Conservation (phyloP, 2,329 filamentous ascomycete genomes). For the Leptosphaerulina australis region DNA sequence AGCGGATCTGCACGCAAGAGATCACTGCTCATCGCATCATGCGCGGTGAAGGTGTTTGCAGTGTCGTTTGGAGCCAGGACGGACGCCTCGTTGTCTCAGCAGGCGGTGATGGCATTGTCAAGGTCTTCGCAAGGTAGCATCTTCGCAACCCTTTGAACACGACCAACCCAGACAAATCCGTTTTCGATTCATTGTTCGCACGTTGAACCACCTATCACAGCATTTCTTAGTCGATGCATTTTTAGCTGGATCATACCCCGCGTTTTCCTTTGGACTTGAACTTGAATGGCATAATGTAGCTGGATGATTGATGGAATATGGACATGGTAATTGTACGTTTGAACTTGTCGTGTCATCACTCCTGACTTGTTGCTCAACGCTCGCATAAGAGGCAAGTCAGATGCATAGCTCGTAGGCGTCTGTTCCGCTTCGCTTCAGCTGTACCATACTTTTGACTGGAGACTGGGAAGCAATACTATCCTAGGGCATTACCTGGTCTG, state of each 20-base stretch:
- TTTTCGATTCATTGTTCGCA: background rate
- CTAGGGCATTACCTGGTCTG: background rate
- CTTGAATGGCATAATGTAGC: constrained; percentile 18
- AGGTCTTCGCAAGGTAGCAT: constrained; percentile 69
- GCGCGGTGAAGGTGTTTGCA: constrained; percentile 93
- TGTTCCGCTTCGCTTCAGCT: constrained; percentile 9
- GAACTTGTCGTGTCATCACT: background rate
- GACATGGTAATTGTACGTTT: constrained; percentile 16
- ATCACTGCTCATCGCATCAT: constrained; percentile 92
- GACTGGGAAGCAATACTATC: background rate
- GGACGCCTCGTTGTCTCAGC: constrained; percentile 93
- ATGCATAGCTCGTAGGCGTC: constrained; percentile 6
- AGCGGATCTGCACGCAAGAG: constrained; percentile 92
- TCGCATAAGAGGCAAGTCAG: background rate
- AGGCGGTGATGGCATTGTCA: constrained; percentile 93
- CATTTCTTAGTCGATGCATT: constrained; percentile 16
- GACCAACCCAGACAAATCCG: background rate
- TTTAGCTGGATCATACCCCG: constrained; percentile 20
- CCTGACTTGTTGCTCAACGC: background rate
- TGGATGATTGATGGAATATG: constrained; percentile 19
- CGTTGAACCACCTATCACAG: background rate
- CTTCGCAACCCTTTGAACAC: constrained; percentile 2
- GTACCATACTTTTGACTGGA: constrained; percentile 11
- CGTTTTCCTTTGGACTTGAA: constrained; percentile 9
- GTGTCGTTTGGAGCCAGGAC: constrained; percentile 94